phyloP scores from a whole-genome alignment of 2,329 filamentous ascomycete species.

The Microsporum canis region DNA sequence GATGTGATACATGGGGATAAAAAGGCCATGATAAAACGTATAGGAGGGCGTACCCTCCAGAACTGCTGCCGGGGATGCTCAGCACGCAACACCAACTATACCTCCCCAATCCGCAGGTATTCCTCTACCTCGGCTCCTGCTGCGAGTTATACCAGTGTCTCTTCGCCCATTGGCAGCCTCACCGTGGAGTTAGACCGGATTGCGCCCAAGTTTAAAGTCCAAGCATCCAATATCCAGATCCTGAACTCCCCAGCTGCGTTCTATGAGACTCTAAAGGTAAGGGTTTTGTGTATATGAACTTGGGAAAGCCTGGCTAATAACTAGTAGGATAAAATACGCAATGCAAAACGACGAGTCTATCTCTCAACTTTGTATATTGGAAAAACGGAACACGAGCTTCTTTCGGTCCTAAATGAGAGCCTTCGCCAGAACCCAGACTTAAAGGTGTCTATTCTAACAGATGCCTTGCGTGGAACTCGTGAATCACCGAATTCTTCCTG shows the following conservation, averaged over 20 bases:
- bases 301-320: conserved; percentile 13
- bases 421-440: conserved; percentile 63
- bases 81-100: conserved; percentile 23
- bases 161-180: conserved; percentile 47
- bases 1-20: not conserved
- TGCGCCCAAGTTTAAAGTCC: conserved; percentile 79
- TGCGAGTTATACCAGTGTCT: conserved; percentile 18
- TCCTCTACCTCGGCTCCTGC: conserved; percentile 23
- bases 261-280: conserved; percentile 78
- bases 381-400: conserved; percentile 80
- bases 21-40: conserved; percentile 28
- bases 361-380: conserved; percentile 96
- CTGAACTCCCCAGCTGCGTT: conserved; percentile 76
- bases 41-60: conserved; percentile 29
- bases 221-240: conserved; percentile 68
- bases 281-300: not conserved
- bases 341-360: conserved; percentile 69
- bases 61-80: conserved; percentile 22
- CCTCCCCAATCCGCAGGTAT: conserved; percentile 27
- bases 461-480: conserved; percentile 79
- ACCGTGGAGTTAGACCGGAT: conserved; percentile 73
- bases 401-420: conserved; percentile 64
- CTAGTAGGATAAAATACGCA: conserved; percentile 62
- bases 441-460: conserved; percentile 78
- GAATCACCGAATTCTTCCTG: conserved; percentile 78